Evolutionary conservation across 2,329 filamentous ascomycete species (phyloP).

Genomic region (Penicillium sp.): DNA sequence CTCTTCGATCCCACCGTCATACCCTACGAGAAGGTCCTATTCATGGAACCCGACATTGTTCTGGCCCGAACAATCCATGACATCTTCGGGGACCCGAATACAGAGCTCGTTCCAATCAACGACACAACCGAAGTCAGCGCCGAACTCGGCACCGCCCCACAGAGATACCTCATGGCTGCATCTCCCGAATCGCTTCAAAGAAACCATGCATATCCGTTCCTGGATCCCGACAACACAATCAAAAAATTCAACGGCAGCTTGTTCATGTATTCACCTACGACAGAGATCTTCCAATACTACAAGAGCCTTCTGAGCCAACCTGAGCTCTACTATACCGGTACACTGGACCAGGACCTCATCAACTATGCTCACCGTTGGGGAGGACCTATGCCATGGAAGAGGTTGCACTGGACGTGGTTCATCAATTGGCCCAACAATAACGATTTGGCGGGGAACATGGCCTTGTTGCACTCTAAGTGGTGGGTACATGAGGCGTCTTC

Average conservation of each 20-base stretch:
- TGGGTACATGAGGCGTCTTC: not conserved
- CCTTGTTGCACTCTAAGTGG: slow-evolving; percentile 9
- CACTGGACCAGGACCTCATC: slow-evolving; percentile 45
- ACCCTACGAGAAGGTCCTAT: slow-evolving; percentile 12
- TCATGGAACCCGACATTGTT: slow-evolving; percentile 13
- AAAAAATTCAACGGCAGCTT: slow-evolving; percentile 31
- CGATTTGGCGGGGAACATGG: slow-evolving; percentile 2
- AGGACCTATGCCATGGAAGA: slow-evolving; percentile 46
- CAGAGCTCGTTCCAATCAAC: not conserved
- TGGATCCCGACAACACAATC: not conserved
- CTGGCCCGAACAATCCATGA: slow-evolving; percentile 10
- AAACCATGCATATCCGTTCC: not conserved
- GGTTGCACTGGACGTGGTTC: slow-evolving; percentile 41
- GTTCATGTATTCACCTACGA: slow-evolving; percentile 41
- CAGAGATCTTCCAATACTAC: slow-evolving; percentile 40
- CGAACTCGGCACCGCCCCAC: not conserved
- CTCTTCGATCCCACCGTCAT: slow-evolving; percentile 5
- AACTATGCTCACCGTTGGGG: slow-evolving; percentile 45
- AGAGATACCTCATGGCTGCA: slow-evolving; percentile 10
- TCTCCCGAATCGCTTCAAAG: slow-evolving; percentile 7
- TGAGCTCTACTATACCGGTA: slow-evolving; percentile 39
- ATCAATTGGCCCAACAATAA: slow-evolving; percentile 5
- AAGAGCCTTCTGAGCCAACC: slow-evolving; percentile 35
- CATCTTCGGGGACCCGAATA: not conserved
- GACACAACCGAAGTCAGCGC: not conserved